Percentiles rank a stretch among this genome's conserved stretches.
phyloP scores from a whole-genome alignment of 1,284 basidiomycete species.

The Irpex lacteus region DNA sequence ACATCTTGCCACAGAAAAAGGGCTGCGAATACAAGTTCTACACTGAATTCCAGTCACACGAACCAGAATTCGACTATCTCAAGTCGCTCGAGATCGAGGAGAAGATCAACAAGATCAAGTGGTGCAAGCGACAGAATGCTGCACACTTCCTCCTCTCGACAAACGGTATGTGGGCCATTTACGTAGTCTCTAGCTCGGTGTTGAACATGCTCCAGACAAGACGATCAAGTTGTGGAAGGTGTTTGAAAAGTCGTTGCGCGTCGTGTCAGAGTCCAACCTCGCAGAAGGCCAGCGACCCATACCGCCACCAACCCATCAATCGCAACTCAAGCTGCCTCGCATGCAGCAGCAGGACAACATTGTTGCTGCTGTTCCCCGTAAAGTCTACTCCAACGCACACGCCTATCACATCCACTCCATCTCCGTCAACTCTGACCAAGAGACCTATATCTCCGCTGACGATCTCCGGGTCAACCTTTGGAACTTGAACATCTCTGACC shows the following conservation, averaged over 20 bases:
- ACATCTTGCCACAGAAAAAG: slow-evolving; percentile 74
- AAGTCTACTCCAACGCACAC: slow-evolving; percentile 99
- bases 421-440: slow-evolving; percentile 98
- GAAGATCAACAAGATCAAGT: slow-evolving; percentile 99
- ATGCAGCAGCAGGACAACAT: slow-evolving; percentile 97
- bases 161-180: slow-evolving; percentile 64
- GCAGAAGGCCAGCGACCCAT: slow-evolving; percentile 73
- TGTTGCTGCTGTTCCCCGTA: slow-evolving; percentile 96
- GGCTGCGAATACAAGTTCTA: slow-evolving; percentile 99
- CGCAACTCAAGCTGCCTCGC: slow-evolving; percentile 77
- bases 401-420: slow-evolving; percentile 99
- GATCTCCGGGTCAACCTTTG: slow-evolving; percentile 96
- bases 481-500: slow-evolving; percentile 98
- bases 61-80: slow-evolving; percentile 99
- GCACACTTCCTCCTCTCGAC: slow-evolving; percentile 98
- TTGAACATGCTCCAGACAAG: slow-evolving; percentile 69
- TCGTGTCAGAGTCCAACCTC: slow-evolving; percentile 97
- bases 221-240: slow-evolving; percentile 99
- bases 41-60: slow-evolving; percentile 99
- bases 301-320: slow-evolving; percentile 53
- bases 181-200: not conserved
- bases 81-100: slow-evolving; percentile 99
- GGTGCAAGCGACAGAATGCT: slow-evolving; percentile 97
- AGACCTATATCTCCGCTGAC: slow-evolving; percentile 98
- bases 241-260: slow-evolving; percentile 95